Base-by-base conservation (phyloP, 139 green algal genomes). In the Chlorella sp. region DNA sequence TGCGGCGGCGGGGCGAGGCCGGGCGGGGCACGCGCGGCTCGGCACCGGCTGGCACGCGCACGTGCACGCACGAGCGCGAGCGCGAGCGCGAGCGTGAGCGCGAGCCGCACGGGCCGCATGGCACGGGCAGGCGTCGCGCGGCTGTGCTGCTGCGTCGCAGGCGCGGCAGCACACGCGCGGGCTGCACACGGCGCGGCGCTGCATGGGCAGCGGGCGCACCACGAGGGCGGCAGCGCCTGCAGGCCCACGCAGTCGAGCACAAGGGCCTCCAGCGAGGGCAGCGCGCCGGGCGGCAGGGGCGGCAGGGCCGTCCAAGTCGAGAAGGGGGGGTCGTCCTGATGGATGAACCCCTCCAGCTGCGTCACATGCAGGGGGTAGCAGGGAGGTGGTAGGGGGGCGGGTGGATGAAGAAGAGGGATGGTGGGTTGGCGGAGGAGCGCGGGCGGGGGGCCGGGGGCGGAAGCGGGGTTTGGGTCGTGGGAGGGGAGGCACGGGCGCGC, bases 231-330 rank as follows among this genome's bases (percentile, higher is more conserved):
- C 9, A 70, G 27, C 27, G 23, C 25, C 25, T 55, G 63, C 27
- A 70, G 63, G 1, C 63, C 40, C 41, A 70, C 63, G 42, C 63
- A 35, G 8, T 45, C 41, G 9, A 70, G 35, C 17, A 25, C 40
- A 3, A 70, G 63, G 40, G 7, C 9, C 3, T 27, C n/a, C 63
- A 70, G 36, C 5, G 8, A 4, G 1, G 63, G 63, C 40, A 70
- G 63, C 27, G 63, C 63, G 4, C 63, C 41, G 0, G 36, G 27
- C 14, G 63, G 41, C 63, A 70, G 63, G 40, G 51, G 40, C 1
- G 63, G 63, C 63, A 70, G 63, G 40, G 51, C 40, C 23, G 19
- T 67, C 61, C 61, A 67, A 25, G 38, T 67, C 38, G 38, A 35
- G 23, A n/a, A 11, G 21, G 61, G 61, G 7, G 61, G 38, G 61